Evolutionary conservation across 2,329 filamentous ascomycete genomes (phyloP).

Genomic region (Grosmannia penicillata): DNA sequence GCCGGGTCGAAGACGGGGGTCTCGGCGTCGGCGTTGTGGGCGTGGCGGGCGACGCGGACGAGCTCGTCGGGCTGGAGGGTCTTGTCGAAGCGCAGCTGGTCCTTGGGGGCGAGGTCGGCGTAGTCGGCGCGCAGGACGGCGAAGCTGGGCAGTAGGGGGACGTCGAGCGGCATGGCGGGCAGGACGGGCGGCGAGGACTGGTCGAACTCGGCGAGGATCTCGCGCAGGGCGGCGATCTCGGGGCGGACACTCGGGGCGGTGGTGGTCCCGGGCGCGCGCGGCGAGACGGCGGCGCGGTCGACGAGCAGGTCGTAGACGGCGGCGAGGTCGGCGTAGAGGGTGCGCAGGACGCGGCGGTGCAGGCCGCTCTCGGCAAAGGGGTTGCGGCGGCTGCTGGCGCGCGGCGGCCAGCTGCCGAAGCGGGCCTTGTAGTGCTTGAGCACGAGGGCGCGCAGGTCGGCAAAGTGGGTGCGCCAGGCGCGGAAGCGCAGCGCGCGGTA

Average conservation of each 20-base stretch:
- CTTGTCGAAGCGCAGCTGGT: constrained; percentile 56
- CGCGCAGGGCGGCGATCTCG: constrained; percentile 44
- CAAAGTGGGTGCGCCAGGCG: constrained; percentile 63
- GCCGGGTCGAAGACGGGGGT: constrained; percentile 47
- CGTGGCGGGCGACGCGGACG: constrained; percentile 59
- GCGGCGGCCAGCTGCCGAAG: constrained; percentile 71
- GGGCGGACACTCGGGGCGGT: constrained; percentile 13
- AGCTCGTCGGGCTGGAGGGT: constrained; percentile 69
- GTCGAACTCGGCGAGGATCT: constrained; percentile 77
- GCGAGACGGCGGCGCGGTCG: constrained; percentile 64
- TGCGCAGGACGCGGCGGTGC: constrained; percentile 67
- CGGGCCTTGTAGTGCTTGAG: constrained; percentile 48
- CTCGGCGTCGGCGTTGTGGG: constrained; percentile 65
- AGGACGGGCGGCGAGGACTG: constrained; percentile 77
- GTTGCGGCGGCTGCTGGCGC: constrained; percentile 84
- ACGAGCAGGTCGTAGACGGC: constrained; percentile 79
- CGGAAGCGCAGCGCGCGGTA: constrained; percentile 71
- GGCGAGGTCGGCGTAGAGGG: constrained; percentile 75
- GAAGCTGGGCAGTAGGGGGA: constrained; percentile 62
- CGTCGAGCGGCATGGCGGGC: constrained; percentile 81
- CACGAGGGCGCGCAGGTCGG: constrained; percentile 59
- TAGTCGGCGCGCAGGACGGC: constrained; percentile 50
- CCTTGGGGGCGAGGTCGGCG: constrained; percentile 50
- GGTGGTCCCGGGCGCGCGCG: constrained; percentile 41
- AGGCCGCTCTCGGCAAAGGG: constrained; percentile 72